Evolutionary conservation across 805 yeast species (phyloP).

Genomic region (Ogataea naganishii): DNA sequence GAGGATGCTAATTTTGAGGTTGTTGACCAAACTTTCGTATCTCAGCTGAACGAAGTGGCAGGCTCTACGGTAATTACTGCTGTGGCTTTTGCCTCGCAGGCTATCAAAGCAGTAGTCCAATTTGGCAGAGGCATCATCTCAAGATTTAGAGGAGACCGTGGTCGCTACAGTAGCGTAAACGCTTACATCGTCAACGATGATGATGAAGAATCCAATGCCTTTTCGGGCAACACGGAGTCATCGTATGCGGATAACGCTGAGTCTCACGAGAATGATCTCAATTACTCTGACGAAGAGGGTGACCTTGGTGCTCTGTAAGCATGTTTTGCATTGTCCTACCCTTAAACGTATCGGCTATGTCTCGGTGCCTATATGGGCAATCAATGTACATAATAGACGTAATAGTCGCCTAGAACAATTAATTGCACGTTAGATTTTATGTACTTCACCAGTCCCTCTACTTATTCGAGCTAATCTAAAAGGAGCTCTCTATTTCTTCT

Average conservation of each 20-base stretch:
- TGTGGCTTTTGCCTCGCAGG: conserved; percentile 21
- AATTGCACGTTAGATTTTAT: no score
- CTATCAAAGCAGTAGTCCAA: conserved; percentile 3
- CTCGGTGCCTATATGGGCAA: no score
- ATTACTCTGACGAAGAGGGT: conserved; percentile 13
- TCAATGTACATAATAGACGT: no score
- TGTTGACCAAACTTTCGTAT: conserved; percentile 21
- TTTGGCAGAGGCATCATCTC: conserved; percentile 4
- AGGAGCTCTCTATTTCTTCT: no score
- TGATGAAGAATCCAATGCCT: conserved; percentile 10
- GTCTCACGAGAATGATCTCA: conserved; percentile 12
- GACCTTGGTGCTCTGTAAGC: no score
- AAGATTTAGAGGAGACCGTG: conserved; percentile 6
- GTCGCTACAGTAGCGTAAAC: conserved; percentile 5
- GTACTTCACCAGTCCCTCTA: no score
- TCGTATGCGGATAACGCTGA: conserved; percentile 9
- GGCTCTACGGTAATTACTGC: conserved; percentile 21
- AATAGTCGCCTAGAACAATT: no score
- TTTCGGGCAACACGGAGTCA: no score
- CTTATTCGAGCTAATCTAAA: no score
- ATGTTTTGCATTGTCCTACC: no score
- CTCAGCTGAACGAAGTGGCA: conserved; percentile 13
- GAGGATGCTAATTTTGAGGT: conserved; percentile 39
- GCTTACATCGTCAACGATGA: conserved; percentile 17
- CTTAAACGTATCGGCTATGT: no score